Conservation (phyloP, 352 stramenopile species). For the Lagenidium giganteum region DNA sequence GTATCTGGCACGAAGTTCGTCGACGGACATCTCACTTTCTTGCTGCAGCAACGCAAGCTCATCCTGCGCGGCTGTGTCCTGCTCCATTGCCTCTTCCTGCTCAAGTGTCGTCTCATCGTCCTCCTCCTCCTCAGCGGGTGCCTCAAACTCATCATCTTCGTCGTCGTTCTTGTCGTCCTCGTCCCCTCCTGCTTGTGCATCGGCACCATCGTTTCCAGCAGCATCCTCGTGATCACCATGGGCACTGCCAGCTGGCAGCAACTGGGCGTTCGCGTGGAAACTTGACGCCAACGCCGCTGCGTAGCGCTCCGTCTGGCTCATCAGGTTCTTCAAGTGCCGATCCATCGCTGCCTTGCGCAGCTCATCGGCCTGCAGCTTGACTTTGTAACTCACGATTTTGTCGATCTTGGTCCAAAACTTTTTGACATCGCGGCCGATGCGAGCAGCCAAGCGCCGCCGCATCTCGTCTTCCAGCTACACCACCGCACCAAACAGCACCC, state of each 20-base stretch:
- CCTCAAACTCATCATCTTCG: slow-evolving; percentile 6
- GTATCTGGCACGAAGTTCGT: slow-evolving; percentile 78
- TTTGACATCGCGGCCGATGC: slow-evolving; percentile 86
- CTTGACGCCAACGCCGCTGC: slow-evolving; percentile 72
- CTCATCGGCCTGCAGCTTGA: slow-evolving; percentile 91
- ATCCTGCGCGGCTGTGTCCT: slow-evolving; percentile 23
- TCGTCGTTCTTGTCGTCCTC: slow-evolving; percentile 8
- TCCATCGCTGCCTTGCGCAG: slow-evolving; percentile 92
- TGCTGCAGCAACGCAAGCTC: slow-evolving; percentile 63
- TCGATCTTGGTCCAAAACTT: slow-evolving; percentile 98
- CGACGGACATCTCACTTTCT: slow-evolving; percentile 78
- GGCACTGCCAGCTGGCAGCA: too few species aligned
- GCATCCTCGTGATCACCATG: too few species aligned
- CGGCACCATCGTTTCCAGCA: slow-evolving; percentile 16
- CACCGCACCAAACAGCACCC: too few species aligned
- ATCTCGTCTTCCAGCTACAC: slow-evolving; percentile 33
- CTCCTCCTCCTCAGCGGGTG: slow-evolving; percentile 29
- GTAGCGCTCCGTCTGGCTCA: slow-evolving; percentile 97
- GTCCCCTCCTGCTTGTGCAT: slow-evolving; percentile 18
- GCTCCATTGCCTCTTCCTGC: slow-evolving; percentile 16
- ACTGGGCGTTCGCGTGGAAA: slow-evolving; percentile 43
- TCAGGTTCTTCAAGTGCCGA: slow-evolving; percentile 91
- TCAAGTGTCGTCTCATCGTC: slow-evolving; percentile 47
- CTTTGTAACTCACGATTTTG: slow-evolving; percentile 97
- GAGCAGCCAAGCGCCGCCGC: slow-evolving; percentile 51